A percentile compares a stretch with the other conserved stretches of the same genome.
Conservation (phyloP, 805 yeast genomes). For the Wickerhamomyces chambardii region DNA sequence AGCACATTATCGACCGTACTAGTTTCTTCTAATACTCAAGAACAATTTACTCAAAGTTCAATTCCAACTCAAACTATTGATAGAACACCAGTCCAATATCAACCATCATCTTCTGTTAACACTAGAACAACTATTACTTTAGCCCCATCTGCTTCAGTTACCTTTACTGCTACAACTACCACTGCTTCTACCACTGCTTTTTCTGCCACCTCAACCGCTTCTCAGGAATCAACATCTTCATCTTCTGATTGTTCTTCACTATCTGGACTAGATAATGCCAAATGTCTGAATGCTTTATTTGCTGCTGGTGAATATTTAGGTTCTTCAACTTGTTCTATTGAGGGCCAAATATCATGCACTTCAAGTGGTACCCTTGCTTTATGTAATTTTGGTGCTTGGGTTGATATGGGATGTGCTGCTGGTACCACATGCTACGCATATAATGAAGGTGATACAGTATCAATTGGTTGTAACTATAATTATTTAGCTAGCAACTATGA, state of each 20-base stretch:
- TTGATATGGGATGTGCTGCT: slow-evolving; percentile 42
- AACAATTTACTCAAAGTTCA: no score
- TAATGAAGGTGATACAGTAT: slow-evolving; percentile 30
- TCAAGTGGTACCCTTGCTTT: slow-evolving; percentile 42
- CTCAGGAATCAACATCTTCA: no score
- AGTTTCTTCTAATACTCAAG: no score
- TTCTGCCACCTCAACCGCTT: no score
- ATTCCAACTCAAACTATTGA: no score
- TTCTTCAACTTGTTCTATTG: slow-evolving; percentile 26
- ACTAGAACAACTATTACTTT: no score
- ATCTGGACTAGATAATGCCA: slow-evolving; percentile 30
- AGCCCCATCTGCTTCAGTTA: no score
- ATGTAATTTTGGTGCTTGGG: slow-evolving; percentile 54
- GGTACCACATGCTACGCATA: slow-evolving; percentile 58
- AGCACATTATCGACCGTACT: no score
- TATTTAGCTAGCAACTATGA: slow-evolving; percentile 19
- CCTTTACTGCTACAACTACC: no score
- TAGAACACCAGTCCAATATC: no score
- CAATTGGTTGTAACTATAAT: slow-evolving; percentile 38
- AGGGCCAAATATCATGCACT: slow-evolving; percentile 45
- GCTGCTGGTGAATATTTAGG: slow-evolving; percentile 33
- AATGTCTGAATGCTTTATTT: slow-evolving; percentile 35
- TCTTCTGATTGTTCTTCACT: slow-evolving; percentile 22
- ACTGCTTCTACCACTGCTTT: no score
- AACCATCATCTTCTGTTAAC: no score